A percentile compares a stretch with the other conserved stretches of the same genome.
phyloP scores from a whole-genome alignment of 495 filamentous ascomycete species.

The Penicillium mononematosum region DNA sequence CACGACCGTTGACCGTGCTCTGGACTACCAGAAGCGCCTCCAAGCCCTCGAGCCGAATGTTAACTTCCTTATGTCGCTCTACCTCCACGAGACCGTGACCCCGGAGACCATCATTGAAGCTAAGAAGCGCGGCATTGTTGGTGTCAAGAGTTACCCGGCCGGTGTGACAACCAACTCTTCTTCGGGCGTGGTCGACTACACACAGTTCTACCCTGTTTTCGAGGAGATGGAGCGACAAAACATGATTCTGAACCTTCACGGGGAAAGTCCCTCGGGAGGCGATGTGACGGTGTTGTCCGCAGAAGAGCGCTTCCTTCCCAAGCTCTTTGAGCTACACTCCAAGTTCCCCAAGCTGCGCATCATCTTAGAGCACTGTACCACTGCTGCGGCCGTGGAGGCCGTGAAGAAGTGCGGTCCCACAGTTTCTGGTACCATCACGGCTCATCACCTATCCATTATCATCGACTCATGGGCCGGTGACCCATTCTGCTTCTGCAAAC shows the following conservation, averaged over 20 bases:
- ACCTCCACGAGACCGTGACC: slow-evolving; percentile 74
- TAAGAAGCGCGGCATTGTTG: slow-evolving; percentile 50
- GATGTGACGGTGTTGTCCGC: slow-evolving; percentile 72
- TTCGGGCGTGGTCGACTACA: slow-evolving; percentile 73
- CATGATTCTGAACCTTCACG: slow-evolving; percentile 64
- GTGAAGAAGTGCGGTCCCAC: slow-evolving; percentile 72
- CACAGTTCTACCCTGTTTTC: slow-evolving; percentile 73
- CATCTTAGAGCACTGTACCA: slow-evolving; percentile 77
- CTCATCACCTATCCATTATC: slow-evolving; percentile 78
- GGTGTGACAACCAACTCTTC: slow-evolving; percentile 80
- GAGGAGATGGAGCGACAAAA: slow-evolving; percentile 69
- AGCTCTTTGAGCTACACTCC: slow-evolving; percentile 64
- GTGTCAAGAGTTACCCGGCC: slow-evolving; percentile 62
- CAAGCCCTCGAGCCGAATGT: slow-evolving; percentile 68
- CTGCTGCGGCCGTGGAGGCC: slow-evolving; percentile 74
- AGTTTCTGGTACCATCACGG: slow-evolving; percentile 62
- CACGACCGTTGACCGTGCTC: slow-evolving; percentile 67
- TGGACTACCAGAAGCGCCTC: slow-evolving; percentile 71
- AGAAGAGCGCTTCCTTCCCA: slow-evolving; percentile 79
- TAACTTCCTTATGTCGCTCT: slow-evolving; percentile 85
- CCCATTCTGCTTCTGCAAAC: slow-evolving; percentile 85
- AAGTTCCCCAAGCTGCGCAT: slow-evolving; percentile 80
- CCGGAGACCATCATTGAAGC: slow-evolving; percentile 76
- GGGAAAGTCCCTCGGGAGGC: slow-evolving; percentile 52
- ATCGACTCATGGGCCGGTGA: slow-evolving; percentile 75